Evolutionary conservation across 176 grass and related monocot species (phyloP).

Genomic region (Phoenix roebelenii): DNA sequence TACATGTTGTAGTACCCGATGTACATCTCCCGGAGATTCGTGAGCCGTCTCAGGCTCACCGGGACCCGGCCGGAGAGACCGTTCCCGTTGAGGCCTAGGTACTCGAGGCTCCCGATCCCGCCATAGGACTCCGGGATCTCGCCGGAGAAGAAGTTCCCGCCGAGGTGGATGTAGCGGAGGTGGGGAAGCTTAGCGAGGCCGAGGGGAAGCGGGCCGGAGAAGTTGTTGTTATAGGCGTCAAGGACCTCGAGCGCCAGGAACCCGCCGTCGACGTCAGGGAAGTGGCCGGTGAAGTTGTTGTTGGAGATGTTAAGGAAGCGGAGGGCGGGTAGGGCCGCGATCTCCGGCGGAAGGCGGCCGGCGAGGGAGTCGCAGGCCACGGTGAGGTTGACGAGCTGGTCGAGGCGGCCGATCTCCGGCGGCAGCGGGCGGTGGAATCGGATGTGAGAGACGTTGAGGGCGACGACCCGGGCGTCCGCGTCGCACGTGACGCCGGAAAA

Average conservation of each 20-base stretch:
- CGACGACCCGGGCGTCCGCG: slow-evolving; percentile 26
- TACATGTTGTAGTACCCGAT: slow-evolving; percentile 68
- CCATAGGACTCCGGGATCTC: slow-evolving; percentile 44
- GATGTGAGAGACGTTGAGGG: slow-evolving; percentile 43
- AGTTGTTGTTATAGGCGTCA: slow-evolving; percentile 87
- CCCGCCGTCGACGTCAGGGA: slow-evolving; percentile 7
- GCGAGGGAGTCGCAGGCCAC: slow-evolving; percentile 35
- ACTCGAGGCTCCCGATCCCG: slow-evolving; percentile 37
- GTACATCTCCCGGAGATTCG: slow-evolving; percentile 30
- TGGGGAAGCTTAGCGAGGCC: not conserved
- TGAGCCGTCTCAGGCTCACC: slow-evolving; percentile 11
- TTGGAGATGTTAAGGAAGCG: slow-evolving; percentile 72
- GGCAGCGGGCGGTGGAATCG: slow-evolving; percentile 32
- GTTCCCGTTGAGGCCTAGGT: slow-evolving; percentile 77
- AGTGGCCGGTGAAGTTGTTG: slow-evolving; percentile 51
- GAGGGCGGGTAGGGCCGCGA: slow-evolving; percentile 30
- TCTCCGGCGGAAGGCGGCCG: slow-evolving; percentile 19
- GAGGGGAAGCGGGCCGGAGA: slow-evolving; percentile 44
- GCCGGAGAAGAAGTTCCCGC: slow-evolving; percentile 75
- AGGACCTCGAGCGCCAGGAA: slow-evolving; percentile 43
- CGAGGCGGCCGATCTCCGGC: slow-evolving; percentile 35
- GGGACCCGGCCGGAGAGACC: slow-evolving; percentile 36
- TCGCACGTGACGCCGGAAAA: slow-evolving; percentile 59
- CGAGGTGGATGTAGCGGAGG: slow-evolving; percentile 60
- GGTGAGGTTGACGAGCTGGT: slow-evolving; percentile 53